Percentiles rank a stretch among this genome's conserved stretches.
These are phyloP conservation scores for Allium cepa DNA, from an alignment of 106 monocot species.

Conservation along the genomic window DNA sequence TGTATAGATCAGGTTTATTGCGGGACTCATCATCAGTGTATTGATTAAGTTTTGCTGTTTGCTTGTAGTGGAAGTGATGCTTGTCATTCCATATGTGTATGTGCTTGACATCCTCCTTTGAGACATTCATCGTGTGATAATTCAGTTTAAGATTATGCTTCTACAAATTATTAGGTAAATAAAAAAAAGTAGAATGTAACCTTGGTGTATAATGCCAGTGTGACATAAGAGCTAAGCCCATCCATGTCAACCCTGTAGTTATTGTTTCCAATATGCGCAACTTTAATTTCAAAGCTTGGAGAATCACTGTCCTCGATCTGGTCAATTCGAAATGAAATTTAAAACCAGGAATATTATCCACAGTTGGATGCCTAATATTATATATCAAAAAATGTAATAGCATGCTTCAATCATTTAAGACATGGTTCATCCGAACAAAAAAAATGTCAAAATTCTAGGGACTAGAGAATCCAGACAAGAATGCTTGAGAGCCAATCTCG, in stretches of 20 bases:
- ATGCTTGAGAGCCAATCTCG: background rate
- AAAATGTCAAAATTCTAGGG: background rate
- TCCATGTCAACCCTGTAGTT: conserved; percentile 59
- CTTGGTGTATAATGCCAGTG: conserved; percentile 63
- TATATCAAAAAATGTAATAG: no score
- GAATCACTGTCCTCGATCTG: conserved; percentile 50
- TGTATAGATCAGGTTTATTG: conserved; percentile 23
- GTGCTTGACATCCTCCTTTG: conserved; percentile 60
- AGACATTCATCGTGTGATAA: no score
- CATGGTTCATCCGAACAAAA: no score
- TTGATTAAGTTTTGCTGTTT: conserved; percentile 30
- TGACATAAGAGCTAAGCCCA: conserved; percentile 48
- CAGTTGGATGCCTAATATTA: no score
- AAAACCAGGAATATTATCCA: background rate
- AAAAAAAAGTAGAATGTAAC: conserved; percentile 15
- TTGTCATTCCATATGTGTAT: conserved; percentile 85
- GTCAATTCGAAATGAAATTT: background rate
- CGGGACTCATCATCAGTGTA: conserved; percentile 36
- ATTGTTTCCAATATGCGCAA: conserved; percentile 30
- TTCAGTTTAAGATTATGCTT: no score
- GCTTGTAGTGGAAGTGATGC: conserved; percentile 70
- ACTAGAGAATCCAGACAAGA: background rate
- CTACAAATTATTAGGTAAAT: no score
- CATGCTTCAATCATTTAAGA: no score
- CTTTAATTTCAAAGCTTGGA: conserved; percentile 49